Evolutionary conservation across 352 stramenopile species (phyloP).

Genomic region (Phytophthora melonis): DNA sequence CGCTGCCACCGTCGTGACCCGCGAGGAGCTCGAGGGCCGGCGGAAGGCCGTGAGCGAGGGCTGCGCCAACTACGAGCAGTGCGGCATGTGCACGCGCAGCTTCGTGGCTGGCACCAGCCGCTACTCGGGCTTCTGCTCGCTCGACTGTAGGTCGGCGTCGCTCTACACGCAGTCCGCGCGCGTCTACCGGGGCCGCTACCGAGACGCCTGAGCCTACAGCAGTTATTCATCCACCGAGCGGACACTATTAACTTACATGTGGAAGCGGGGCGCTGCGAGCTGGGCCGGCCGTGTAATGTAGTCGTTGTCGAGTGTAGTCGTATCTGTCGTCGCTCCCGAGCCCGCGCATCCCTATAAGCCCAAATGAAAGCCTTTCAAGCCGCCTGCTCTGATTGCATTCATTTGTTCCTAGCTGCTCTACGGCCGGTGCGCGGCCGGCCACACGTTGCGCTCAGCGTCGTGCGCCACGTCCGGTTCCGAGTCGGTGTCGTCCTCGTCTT

Average conservation of each 20-base stretch:
- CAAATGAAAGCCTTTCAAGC: constrained; percentile 29
- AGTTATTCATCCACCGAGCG: constrained; percentile 6
- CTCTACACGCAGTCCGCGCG: constrained; percentile 51
- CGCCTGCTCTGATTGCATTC: background rate
- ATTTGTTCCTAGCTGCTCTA: constrained; percentile 10
- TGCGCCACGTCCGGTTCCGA: constrained; percentile 31
- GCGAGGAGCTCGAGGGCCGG: constrained; percentile 46
- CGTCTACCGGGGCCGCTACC: constrained; percentile 46
- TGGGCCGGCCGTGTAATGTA: constrained; percentile 22
- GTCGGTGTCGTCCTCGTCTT: constrained; percentile 26
- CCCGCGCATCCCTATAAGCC: constrained; percentile 10
- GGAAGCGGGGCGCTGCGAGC: constrained; percentile 1
- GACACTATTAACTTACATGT: constrained; percentile 31
- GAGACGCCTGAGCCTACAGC: constrained; percentile 23
- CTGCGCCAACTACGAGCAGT: constrained; percentile 52
- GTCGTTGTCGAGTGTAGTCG: constrained; percentile 10
- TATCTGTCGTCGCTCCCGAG: constrained; percentile 13
- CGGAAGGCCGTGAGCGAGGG: constrained; percentile 67
- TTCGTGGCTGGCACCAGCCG: constrained; percentile 64
- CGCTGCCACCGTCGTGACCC: constrained; percentile 53
- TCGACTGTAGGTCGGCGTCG: constrained; percentile 83
- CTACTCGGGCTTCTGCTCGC: constrained; percentile 72
- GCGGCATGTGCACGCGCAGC: constrained; percentile 66
- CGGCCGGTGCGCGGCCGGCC: constrained; percentile 21
- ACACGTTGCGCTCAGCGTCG: constrained; percentile 38